Evolutionary conservation across 2,329 filamentous ascomycete species (phyloP).

Genomic region (Tolypocladium album): DNA sequence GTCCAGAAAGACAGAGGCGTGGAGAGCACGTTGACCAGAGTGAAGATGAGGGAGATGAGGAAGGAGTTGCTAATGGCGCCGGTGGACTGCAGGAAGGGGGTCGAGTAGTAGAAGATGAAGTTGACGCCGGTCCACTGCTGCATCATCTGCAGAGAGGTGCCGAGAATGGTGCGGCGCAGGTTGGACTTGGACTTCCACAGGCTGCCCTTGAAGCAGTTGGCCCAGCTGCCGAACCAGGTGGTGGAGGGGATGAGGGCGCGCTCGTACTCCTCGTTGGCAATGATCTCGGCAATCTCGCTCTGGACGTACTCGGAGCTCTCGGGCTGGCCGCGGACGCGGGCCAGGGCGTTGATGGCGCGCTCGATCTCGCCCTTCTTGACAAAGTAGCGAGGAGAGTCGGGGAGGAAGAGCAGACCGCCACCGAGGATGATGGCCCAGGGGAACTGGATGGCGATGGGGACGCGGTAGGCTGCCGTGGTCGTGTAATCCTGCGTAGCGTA

Average conservation of each 20-base stretch:
- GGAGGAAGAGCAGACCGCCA: constrained; percentile 61
- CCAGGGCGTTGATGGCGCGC: constrained; percentile 49
- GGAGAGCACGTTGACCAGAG: constrained; percentile 76
- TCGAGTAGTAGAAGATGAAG: constrained; percentile 85
- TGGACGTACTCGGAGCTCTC: constrained; percentile 64
- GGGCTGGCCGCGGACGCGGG: constrained; percentile 64
- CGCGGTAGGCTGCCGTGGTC: constrained; percentile 63
- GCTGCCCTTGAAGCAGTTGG: constrained; percentile 54
- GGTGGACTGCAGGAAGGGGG: constrained; percentile 71
- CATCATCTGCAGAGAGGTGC: constrained; percentile 70
- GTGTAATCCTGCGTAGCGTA: constrained; percentile 55
- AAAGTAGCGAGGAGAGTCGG: constrained; percentile 77
- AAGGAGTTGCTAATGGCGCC: constrained; percentile 70
- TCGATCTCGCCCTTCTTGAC: constrained; percentile 67
- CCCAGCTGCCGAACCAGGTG: constrained; percentile 60
- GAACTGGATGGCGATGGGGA: constrained; percentile 73
- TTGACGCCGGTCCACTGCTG: constrained; percentile 82
- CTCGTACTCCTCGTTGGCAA: constrained; percentile 86
- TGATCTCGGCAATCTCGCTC: constrained; percentile 71
- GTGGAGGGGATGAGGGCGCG: constrained; percentile 52
- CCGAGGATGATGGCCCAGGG: constrained; percentile 69
- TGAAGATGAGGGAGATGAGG: constrained; percentile 76
- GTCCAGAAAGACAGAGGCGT: constrained; percentile 83
- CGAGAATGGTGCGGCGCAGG: constrained; percentile 59
- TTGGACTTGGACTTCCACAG: constrained; percentile 53